Percentiles rank a stretch among this genome's conserved stretches.
phyloP scores from a whole-genome alignment of 2,329 filamentous ascomycete species.

The Myriosclerotinia duriaeana region DNA sequence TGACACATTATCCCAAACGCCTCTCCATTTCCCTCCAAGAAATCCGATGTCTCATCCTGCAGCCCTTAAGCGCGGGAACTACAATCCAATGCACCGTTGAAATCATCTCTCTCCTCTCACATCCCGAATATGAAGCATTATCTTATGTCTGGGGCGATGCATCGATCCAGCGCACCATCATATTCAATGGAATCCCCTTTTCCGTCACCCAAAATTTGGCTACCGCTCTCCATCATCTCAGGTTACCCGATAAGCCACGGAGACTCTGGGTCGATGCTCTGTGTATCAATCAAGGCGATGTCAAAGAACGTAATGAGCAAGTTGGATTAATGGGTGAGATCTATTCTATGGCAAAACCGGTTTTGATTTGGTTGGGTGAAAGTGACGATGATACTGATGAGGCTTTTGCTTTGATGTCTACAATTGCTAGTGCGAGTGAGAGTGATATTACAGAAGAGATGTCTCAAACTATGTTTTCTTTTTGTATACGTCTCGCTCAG shows the following conservation, averaged over 20 bases:
- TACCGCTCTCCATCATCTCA: slow-evolving; percentile 18
- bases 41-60: slow-evolving; percentile 1
- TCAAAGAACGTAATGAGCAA: slow-evolving; percentile 28
- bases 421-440: neutral
- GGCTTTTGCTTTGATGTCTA: neutral
- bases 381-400: neutral
- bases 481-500: neutral
- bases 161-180: slow-evolving; percentile 3
- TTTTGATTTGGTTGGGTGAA: slow-evolving; percentile 22
- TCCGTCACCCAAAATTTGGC: slow-evolving; percentile 20
- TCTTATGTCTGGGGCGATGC: slow-evolving; percentile 24
- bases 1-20: neutral
- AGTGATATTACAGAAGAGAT: neutral
- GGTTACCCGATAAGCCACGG: neutral
- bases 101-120: slow-evolving; percentile 14
- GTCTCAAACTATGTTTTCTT: neutral
- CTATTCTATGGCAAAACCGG: slow-evolving; percentile 25
- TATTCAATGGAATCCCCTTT: slow-evolving; percentile 11
- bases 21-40: neutral
- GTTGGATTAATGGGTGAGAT: slow-evolving; percentile 31
- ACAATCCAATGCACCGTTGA: slow-evolving; percentile 13
- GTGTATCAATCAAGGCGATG: slow-evolving; percentile 31
- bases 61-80: neutral
- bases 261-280: slow-evolving; percentile 25
- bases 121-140: slow-evolving; percentile 21